Percentiles rank a stretch among this genome's conserved stretches.
These are phyloP conservation scores for Phymatotrichopsis omnivora DNA, from an alignment of 2,329 filamentous ascomycete genomes.

Conservation along the genomic window DNA sequence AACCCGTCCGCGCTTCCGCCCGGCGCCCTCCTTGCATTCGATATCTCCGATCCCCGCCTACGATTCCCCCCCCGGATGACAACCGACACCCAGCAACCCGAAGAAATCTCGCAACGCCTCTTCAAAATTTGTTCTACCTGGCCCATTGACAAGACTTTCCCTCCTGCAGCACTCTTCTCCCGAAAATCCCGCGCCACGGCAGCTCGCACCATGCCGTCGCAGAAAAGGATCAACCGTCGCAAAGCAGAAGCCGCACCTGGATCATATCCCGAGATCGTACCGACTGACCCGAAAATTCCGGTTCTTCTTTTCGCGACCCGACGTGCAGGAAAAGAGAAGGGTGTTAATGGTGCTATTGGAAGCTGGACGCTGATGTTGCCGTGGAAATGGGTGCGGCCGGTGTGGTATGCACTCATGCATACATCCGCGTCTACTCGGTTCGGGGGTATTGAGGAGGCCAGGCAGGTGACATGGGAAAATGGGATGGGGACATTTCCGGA, in stretches of 20 bases:
- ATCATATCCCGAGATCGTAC: conserved; percentile 45
- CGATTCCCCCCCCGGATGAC: conserved; percentile 58
- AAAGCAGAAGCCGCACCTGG: conserved; percentile 56
- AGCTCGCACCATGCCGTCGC: conserved; percentile 55
- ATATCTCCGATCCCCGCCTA: conserved; percentile 68
- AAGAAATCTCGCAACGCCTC: conserved; percentile 38
- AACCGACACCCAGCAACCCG: conserved; percentile 36
- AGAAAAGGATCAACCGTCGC: conserved; percentile 71
- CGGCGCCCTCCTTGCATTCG: conserved; percentile 62
- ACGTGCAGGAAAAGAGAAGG: conserved; percentile 36
- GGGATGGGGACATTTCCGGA: conserved; percentile 73
- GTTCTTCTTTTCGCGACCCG: conserved; percentile 56
- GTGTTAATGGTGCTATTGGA: conserved; percentile 46
- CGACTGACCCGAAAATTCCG: conserved; percentile 66
- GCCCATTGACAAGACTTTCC: conserved; percentile 49
- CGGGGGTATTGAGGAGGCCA: conserved; percentile 67
- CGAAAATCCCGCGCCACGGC: conserved; percentile 52
- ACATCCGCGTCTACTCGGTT: conserved; percentile 63
- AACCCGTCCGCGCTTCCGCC: conserved; percentile 60
- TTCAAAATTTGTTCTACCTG: conserved; percentile 55
- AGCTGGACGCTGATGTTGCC: conserved; percentile 78
- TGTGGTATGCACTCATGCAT: conserved; percentile 82
- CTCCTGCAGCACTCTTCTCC: conserved; percentile 53
- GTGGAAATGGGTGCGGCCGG: conserved; percentile 74
- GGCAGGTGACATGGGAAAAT: conserved; percentile 73